These are phyloP conservation scores for Yueomyces sp. DNA, from an alignment of 1,139 yeast species.

Conservation along the genomic window DNA sequence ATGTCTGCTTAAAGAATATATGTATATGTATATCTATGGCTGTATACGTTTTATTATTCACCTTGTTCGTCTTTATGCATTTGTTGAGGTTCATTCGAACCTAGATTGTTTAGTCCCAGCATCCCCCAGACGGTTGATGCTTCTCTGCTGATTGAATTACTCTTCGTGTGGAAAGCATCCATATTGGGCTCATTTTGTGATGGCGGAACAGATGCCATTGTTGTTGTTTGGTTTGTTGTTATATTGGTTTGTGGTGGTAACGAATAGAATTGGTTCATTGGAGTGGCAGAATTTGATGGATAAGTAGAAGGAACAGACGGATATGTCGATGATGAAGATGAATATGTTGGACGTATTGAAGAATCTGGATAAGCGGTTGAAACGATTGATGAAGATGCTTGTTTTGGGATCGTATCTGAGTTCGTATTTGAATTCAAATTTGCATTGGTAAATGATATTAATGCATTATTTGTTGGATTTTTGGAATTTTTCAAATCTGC, in stretches of 20 bases:
- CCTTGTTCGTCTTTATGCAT: too few relatives aligned
- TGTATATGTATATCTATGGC: too few relatives aligned
- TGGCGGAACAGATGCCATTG: neutral
- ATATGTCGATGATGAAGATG: neutral
- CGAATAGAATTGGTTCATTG: neutral
- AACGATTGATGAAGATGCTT: slow-evolving; percentile 6
- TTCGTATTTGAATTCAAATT: slow-evolving; percentile 6
- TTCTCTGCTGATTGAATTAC: neutral
- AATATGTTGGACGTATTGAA: neutral
- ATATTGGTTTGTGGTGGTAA: neutral
- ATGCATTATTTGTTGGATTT: neutral
- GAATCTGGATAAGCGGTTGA: neutral
- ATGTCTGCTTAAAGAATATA: too few relatives aligned
- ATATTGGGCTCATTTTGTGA: neutral
- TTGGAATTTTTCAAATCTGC: neutral
- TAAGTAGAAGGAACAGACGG: neutral
- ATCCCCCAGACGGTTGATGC: slow-evolving; percentile 1
- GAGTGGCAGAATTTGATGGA: neutral
- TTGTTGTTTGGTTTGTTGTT: neutral
- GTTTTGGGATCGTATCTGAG: slow-evolving; percentile 13
- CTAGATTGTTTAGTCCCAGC: neutral
- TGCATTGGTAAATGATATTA: slow-evolving; percentile 3
- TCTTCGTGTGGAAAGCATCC: neutral
- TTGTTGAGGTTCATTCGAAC: neutral
- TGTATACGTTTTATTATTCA: too few relatives aligned